These are phyloP conservation scores for Massarina eburnea DNA, from an alignment of 2,329 filamentous ascomycete species.

Conservation along the genomic window DNA sequence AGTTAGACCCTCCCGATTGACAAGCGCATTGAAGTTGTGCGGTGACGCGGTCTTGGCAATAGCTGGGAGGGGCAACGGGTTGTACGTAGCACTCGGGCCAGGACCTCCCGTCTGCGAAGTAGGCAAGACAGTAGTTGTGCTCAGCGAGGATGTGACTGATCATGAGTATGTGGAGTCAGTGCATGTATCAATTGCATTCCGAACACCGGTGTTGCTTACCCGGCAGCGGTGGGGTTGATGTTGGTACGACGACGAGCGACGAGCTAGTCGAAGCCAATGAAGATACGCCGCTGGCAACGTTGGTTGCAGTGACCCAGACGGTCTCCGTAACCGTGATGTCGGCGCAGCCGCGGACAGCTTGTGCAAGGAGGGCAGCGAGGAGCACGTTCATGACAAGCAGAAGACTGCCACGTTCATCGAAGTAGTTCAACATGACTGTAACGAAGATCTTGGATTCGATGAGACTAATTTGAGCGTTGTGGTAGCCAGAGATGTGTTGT, in stretches of 20 bases:
- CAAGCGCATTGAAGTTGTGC: constrained; percentile 7
- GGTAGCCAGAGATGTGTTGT: background rate
- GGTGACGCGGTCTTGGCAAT: constrained; percentile 2
- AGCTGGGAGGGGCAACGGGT: constrained; percentile 3
- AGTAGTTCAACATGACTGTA: background rate
- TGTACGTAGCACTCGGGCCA: background rate
- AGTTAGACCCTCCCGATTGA: constrained; percentile 6
- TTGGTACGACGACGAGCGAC: no score
- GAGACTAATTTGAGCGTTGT: background rate
- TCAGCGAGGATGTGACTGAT: no score
- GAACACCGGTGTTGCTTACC: no score
- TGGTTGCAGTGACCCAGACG: constrained; percentile 7
- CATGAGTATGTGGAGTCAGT: background rate
- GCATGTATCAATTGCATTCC: no score
- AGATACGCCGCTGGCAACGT: background rate
- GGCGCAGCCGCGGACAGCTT: constrained; percentile 1
- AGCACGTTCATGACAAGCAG: background rate
- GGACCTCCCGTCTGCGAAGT: background rate
- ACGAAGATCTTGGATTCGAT: background rate
- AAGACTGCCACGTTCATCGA: background rate
- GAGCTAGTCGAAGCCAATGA: background rate
- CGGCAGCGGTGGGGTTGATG: background rate
- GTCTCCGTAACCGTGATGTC: constrained; percentile 15
- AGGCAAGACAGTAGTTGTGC: background rate
- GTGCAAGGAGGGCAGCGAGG: background rate